Evolutionary conservation across 106 monocot genomes (phyloP).

Genomic region (Dioscorea zingiberensis): DNA sequence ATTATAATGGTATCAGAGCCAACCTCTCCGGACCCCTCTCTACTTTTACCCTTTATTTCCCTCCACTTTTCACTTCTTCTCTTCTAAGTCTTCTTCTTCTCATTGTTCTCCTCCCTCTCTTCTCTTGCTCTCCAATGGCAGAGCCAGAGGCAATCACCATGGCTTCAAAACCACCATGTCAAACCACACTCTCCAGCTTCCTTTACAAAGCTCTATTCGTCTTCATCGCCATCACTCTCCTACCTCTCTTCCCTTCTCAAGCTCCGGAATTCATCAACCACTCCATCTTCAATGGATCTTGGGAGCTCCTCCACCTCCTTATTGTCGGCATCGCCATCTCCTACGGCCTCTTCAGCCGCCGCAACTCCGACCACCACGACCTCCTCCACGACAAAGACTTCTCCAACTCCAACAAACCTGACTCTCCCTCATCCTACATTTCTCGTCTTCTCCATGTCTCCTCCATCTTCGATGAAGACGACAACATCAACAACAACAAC

Average conservation of each 20-base stretch:
- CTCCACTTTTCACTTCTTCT: too few species aligned
- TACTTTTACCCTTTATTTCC: too few species aligned
- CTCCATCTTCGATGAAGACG: constrained; percentile 31
- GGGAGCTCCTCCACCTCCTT: constrained; percentile 85
- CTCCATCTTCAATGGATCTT: constrained; percentile 38
- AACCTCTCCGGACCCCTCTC: too few species aligned
- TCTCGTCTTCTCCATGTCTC: constrained; percentile 21
- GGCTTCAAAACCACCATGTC: not conserved
- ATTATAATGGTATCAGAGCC: too few species aligned
- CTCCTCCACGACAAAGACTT: constrained; percentile 27
- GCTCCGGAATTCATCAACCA: constrained; percentile 52
- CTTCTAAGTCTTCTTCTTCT: too few species aligned
- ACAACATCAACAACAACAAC: not conserved
- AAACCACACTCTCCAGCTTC: constrained; percentile 30
- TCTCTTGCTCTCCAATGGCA: constrained; percentile 5
- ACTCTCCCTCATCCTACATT: constrained; percentile 4
- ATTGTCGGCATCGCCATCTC: constrained; percentile 80
- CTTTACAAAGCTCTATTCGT: constrained; percentile 44
- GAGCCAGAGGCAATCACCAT: too few species aligned
- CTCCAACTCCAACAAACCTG: not conserved
- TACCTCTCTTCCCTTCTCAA: constrained; percentile 51
- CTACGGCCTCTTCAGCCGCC: constrained; percentile 76
- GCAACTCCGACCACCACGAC: constrained; percentile 33
- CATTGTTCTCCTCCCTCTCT: not conserved
- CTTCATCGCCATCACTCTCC: constrained; percentile 31